Evolutionary conservation across 257 asterid genomes (phyloP), one percentile per base, ranked within the genome.

Genomic region (Capsicum pubescens): DNA sequence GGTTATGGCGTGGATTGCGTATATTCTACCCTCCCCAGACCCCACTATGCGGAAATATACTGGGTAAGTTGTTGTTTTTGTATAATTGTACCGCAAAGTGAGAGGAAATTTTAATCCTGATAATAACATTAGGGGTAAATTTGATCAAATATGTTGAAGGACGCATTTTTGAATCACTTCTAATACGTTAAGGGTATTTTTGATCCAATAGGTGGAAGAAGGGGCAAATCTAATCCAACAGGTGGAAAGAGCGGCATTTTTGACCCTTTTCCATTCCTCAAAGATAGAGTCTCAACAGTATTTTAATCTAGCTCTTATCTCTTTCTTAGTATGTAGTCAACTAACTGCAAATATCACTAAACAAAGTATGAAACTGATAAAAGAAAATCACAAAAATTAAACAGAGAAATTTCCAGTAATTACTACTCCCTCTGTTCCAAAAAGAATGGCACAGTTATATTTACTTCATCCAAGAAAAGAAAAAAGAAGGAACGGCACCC

Each of bases 341-440:
- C 32, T 54, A 76, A 77, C 61, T 54, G 46, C 81, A 77, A 77
- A 26, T 52, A 77, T 54, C 15, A 16, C 81, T 14, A 54, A 52
- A 26, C 59, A 74, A 35, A 54, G 81, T 26, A 21, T 8, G 8
- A 19, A 21, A 7, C 39, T 76, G 63, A 76, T 16, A n/a, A 76
- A 76, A 71, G 70, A 64, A 74, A 48, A 72, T 74, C 46, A 76
- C 8, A 19, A 21, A 52, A 72, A 52, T 7, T 21, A 21, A 76
- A 46, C 59, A 52, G 42, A 52, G 26, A 76, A 21, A 21, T 19
- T 48, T 74, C 61, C 78, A 71, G 46, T 46, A 44, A 71, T 44
- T 46, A 71, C 58, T 71, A 44, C 36, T 71, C 57, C 17, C 58
- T 71, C 35, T 54, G 0, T 69, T 42, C 54, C 32, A 42, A 69